Base-by-base conservation (phyloP, 306 rosid genomes). In the Sesbania bispinosa region DNA sequence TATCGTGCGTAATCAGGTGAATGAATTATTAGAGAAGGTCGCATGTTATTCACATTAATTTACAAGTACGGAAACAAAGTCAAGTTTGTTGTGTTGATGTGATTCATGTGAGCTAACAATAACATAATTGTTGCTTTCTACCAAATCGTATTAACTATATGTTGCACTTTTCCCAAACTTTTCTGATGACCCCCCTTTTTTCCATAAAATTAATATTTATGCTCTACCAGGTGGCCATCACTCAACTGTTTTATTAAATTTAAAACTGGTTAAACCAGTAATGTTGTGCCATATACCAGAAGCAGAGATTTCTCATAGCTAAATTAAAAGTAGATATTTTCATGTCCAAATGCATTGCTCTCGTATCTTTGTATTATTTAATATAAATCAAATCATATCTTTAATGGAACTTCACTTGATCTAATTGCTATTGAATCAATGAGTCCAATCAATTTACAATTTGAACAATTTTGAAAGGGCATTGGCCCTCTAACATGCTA, bases 31-130 rank as follows among this genome's bases (percentile, higher is more conserved):
- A 65, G 57, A 77, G 66, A 61, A 72, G n/a, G 7, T 38, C 59
- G 8, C 63, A 62, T 14, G 54, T 41, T 68, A 68, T 73, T 62
- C 3, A 45, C 52, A 69, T 62, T 52, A 58, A 36, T 68, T 74
- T 73, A 73, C 20, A 43, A 69, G 42, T 13, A 70, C 62, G 64
- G 47, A 69, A 57, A 46, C 60, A 54, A 55, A 54, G 47, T 18
- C 75, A 82, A 73, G 54, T 78, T 73, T 77, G 69, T 74, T 62
- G 74, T 36, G 62, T 54, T 68, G 75, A 68, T 68, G 77, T 73
- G 70, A 53, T 73, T 77, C 77, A 77, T 74, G 80, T 73, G 77
- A 82, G 16, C 69, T 53, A 73, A 59, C 68, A 59, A 61, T 3
- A 47, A 67, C 32, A 57, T 67, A 64, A 41, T 55, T 9, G 52